These are phyloP conservation scores for Diutina neorugosa DNA, from an alignment of 1,139 yeast species.

Conservation along the genomic window DNA sequence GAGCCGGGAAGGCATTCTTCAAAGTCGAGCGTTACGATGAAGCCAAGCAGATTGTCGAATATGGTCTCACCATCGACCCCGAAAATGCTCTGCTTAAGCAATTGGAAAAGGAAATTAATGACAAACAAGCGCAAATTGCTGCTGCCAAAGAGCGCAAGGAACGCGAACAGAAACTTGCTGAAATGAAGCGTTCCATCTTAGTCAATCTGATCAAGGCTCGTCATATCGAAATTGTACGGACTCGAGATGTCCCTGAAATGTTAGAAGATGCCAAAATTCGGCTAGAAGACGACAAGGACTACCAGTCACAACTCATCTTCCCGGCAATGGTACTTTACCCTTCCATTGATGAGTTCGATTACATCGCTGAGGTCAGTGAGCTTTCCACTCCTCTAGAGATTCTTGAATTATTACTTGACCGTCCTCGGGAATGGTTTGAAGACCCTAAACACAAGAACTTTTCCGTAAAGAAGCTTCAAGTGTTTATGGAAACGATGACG, in stretches of 20 bases:
- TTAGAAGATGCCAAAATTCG: constrained; percentile 35
- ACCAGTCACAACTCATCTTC: constrained; percentile 65
- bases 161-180: constrained; percentile 20
- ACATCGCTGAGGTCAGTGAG: constrained; percentile 64
- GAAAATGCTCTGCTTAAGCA: constrained; percentile 42
- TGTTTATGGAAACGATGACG: constrained; percentile 66
- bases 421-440: constrained; percentile 65
- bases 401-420: constrained; percentile 40
- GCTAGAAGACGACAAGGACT: constrained; percentile 61
- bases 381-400: constrained; percentile 50
- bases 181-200: constrained; percentile 24
- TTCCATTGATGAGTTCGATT: constrained; percentile 74
- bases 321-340: constrained; percentile 83
- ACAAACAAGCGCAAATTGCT: constrained; percentile 25
- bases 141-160: constrained; percentile 19
- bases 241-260: constrained; percentile 38
- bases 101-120: constrained; percentile 25
- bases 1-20: constrained; percentile 75
- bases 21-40: constrained; percentile 61
- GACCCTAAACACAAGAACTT: constrained; percentile 53
- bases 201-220: constrained; percentile 39
- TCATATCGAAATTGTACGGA: constrained; percentile 35
- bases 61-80: constrained; percentile 51
- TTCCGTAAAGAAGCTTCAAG: constrained; percentile 46
- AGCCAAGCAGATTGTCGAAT: constrained; percentile 51